Conservation (phyloP, 805 yeast species). For the Hanseniaspora hatyaiensis region DNA sequence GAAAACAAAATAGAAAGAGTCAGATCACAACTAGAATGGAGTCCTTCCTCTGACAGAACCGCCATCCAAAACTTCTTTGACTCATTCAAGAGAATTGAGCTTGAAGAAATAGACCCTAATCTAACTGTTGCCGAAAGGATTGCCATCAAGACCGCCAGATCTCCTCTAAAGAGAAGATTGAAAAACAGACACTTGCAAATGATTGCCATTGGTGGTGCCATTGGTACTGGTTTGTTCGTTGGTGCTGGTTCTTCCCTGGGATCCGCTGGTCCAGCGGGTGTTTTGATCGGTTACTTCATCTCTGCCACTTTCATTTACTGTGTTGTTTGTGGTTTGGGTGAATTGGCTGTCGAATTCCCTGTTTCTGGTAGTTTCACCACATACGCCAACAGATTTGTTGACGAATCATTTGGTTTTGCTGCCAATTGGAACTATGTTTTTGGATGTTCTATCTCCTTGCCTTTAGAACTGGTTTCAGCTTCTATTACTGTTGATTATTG, state of each 20-base stretch:
- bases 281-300: slow-evolving; percentile 43
- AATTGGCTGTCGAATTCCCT: slow-evolving; percentile 49
- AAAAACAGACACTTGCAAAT: slow-evolving; percentile 48
- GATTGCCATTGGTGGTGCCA: slow-evolving; percentile 62
- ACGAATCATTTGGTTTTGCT: slow-evolving; percentile 55
- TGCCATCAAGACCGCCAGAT: slow-evolving; percentile 36
- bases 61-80: slow-evolving; percentile 37
- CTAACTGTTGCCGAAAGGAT: slow-evolving; percentile 36
- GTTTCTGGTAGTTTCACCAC: slow-evolving; percentile 54
- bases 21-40: slow-evolving; percentile 8
- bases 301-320: slow-evolving; percentile 48
- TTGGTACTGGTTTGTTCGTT: slow-evolving; percentile 67
- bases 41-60: neutral
- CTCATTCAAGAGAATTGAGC: slow-evolving; percentile 36
- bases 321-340: slow-evolving; percentile 53
- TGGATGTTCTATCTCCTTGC: slow-evolving; percentile 42
- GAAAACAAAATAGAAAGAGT: slow-evolving; percentile 7
- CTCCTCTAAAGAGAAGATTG: slow-evolving; percentile 47
- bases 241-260: slow-evolving; percentile 54
- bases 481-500: slow-evolving; percentile 44
- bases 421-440: slow-evolving; percentile 47
- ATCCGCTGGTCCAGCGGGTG: slow-evolving; percentile 58
- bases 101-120: slow-evolving; percentile 32
- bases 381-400: slow-evolving; percentile 46
- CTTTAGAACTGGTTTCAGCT: slow-evolving; percentile 43